These are phyloP conservation scores for Fragilaria crotonensis DNA, from an alignment of 108 stramenopile species.

Conservation along the genomic window DNA sequence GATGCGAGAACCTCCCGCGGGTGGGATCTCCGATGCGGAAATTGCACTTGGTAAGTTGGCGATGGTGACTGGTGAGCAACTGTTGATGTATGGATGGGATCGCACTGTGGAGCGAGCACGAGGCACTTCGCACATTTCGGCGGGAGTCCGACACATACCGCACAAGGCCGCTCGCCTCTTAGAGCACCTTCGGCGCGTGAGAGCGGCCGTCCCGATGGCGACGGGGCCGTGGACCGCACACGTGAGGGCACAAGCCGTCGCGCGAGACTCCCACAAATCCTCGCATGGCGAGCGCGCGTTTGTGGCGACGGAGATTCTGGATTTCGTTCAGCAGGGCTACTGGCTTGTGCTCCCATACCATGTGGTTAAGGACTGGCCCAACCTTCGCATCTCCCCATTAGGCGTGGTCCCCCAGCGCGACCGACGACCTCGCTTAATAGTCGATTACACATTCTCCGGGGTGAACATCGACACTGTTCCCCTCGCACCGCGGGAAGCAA, in stretches of 20 bases:
- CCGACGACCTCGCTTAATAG: conserved; percentile 19
- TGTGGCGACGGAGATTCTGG: conserved; percentile 4
- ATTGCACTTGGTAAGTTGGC: no score
- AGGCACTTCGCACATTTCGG: no score
- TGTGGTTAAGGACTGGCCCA: conserved; percentile 2
- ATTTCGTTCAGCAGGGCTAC: conserved; percentile 15
- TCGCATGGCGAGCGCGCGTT: no score
- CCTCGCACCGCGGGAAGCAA: conserved; percentile 15
- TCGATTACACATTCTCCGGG: conserved; percentile 16
- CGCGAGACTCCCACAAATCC: conserved; percentile 10
- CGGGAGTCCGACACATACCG: no score
- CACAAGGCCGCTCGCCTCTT: conserved; percentile 7
- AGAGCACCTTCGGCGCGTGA: not conserved
- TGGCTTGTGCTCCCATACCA: conserved; percentile 24
- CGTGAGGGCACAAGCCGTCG: not conserved
- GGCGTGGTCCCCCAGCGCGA: no score
- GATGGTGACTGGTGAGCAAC: no score
- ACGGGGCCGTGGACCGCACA: conserved; percentile 4
- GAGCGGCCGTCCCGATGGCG: conserved; percentile 8
- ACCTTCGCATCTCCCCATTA: conserved; percentile 11
- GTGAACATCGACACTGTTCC: conserved; percentile 22
- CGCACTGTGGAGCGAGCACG: no score
- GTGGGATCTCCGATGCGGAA: no score
- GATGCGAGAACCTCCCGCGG: no score
- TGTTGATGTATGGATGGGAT: no score